Conservation (phyloP, 2,329 filamentous ascomycete genomes). For the Aspergillus sp. region DNA sequence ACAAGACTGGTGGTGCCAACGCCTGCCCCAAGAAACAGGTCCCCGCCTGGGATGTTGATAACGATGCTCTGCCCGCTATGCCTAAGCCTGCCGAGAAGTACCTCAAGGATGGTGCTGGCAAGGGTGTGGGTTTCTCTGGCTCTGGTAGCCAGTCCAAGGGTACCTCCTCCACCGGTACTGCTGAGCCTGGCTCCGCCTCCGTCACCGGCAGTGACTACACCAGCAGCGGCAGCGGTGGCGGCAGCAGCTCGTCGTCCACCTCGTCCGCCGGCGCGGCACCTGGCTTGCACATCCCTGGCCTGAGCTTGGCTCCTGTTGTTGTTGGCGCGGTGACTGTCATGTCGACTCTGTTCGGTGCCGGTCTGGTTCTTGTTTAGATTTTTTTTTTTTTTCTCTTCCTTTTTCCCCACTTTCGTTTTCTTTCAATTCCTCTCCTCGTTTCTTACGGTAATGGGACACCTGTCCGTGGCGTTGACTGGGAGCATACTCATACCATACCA, state of each 20-base stretch:
- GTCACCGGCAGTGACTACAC: constrained; percentile 8
- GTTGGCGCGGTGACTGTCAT: constrained; percentile 45
- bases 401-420: constrained; percentile 5
- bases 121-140: constrained; percentile 48
- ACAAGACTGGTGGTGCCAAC: constrained; percentile 44
- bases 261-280: constrained; percentile 34
- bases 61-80: constrained; percentile 48
- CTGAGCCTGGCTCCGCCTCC: constrained; percentile 44
- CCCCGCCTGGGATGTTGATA: constrained; percentile 50
- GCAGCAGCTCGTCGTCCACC: constrained; percentile 4
- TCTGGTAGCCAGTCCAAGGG: constrained; percentile 50
- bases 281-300: constrained; percentile 36
- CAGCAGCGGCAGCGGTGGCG: constrained; percentile 1
- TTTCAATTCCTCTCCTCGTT: constrained; percentile 7
- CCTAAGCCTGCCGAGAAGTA: constrained; percentile 48
- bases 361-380: constrained; percentile 26
- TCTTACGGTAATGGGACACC: neutral
- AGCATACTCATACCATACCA: neutral
- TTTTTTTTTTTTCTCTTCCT: constrained; percentile 3
- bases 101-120: constrained; percentile 52
- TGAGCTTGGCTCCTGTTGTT: constrained; percentile 44
- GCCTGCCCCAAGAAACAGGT: constrained; percentile 46
- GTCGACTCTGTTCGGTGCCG: constrained; percentile 48
- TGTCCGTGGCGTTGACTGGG: neutral
- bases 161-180: constrained; percentile 40